Base-by-base conservation (phyloP, 176 grass and related monocot species). In the Rhynchospora breviuscula region DNA sequence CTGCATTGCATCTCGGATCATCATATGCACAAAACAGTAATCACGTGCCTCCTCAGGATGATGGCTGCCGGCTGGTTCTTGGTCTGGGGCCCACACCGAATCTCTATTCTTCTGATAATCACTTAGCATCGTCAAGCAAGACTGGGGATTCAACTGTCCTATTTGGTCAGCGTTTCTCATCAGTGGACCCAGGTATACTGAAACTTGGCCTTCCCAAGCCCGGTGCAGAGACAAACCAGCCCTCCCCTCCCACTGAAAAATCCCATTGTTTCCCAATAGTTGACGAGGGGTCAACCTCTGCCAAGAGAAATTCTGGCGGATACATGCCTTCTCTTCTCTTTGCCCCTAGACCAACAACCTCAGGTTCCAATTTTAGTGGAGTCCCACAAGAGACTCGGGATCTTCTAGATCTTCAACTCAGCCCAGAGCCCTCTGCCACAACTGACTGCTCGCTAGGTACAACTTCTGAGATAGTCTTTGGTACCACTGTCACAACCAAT, bases 281-380 rank as follows among this genome's bases (percentile, higher is more conserved):
- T 77, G 93, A 91, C 6, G 93, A 95, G 69, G 91, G 96, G 14
- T 93, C 93, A 85, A 98, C 96, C 86, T 95, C 96, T 56, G 91
- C 86, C 51, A 95, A 90, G 87, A 93, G 91, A 78, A 98, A 91
- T 85, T 70, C 83, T 58, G 91, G 91, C 60, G 93, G 93, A 10
- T 90, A 88, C 84, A 78, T 92, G 87, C 81, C 89, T 11, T 79
- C 90, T 72, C 88, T 91, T 86, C 85, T 92, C 10, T 97, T 94
- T 81, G 90, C 90, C 14, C 87, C 92, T 29, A 94, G 92, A 89
- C 63, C 83, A 80, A 88, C 66, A 58, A 56, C 84, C 22, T 80
- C 69, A 74, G 63, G 44, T 46, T 81, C 33, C 18, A 29, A 60
- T 85, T 59, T 79, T 53, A 86, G 45, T 15, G 56, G 19, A 84